Percentiles rank a stretch among this genome's conserved stretches.
Conservation (phyloP, 768 basidiomycete species). For the Agaricus subrufescens region DNA sequence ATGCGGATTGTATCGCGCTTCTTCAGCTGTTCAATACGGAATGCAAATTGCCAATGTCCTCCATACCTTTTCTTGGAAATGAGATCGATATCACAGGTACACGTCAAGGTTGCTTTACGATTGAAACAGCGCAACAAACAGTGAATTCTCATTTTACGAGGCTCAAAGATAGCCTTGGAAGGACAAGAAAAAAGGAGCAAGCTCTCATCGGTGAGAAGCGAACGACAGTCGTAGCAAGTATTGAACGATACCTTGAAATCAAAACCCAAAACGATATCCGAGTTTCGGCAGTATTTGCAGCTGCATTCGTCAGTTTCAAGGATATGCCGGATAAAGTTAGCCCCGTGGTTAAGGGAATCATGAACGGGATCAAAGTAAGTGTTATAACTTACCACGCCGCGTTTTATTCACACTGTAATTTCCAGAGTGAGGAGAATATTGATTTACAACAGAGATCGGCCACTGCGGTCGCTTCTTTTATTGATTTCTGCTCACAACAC, state of each 20-base stretch:
- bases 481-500: constrained; percentile 75
- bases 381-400: not conserved
- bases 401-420: constrained; percentile 9
- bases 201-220: constrained; percentile 74
- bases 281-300: constrained; percentile 85
- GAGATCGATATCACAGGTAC: constrained; percentile 74
- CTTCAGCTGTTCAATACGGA: constrained; percentile 82
- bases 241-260: constrained; percentile 75
- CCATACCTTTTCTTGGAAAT: constrained; percentile 73
- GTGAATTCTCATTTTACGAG: constrained; percentile 66
- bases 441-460: constrained; percentile 90
- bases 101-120: constrained; percentile 65
- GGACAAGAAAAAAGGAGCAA: constrained; percentile 76
- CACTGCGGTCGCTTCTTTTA: constrained; percentile 78
- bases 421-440: constrained; percentile 80
- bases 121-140: constrained; percentile 69
- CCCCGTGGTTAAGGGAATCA: constrained; percentile 93
- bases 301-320: constrained; percentile 84
- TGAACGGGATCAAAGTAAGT: constrained; percentile 93
- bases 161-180: constrained; percentile 70
- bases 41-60: constrained; percentile 77
- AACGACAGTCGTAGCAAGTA: constrained; percentile 56
- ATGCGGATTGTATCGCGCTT: constrained; percentile 72
- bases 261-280: constrained; percentile 86
- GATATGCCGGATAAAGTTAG: constrained; percentile 91